These are phyloP conservation scores for Botrytis byssoidea DNA, from an alignment of 2,329 filamentous ascomycete genomes.

Conservation along the genomic window DNA sequence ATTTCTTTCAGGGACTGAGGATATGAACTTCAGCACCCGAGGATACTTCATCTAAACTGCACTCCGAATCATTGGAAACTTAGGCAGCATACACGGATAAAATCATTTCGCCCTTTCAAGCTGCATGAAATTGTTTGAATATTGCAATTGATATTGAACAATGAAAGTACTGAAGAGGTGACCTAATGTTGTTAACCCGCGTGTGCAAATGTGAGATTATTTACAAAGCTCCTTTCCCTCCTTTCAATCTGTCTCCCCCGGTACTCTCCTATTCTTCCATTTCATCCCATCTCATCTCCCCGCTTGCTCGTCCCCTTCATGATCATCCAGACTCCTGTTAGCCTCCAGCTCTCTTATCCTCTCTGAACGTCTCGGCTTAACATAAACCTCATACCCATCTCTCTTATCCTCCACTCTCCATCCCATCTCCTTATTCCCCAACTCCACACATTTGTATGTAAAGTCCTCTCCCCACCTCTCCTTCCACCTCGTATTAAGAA, in stretches of 20 bases:
- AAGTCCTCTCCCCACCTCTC: background rate
- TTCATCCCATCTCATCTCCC: background rate
- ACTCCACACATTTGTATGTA: background rate
- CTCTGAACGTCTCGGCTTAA: background rate
- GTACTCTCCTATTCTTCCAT: background rate
- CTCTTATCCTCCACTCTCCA: background rate
- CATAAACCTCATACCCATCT: background rate
- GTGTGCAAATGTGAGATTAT: background rate
- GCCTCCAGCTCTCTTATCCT: background rate
- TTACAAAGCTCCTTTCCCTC: background rate
- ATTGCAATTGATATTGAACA: background rate
- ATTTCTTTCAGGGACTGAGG: too few relatives aligned
- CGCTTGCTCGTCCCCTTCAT: background rate
- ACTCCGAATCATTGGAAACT: background rate
- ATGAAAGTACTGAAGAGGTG: background rate
- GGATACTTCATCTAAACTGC: background rate
- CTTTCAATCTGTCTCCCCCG: background rate
- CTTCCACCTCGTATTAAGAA: slow-evolving; percentile 5
- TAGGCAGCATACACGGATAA: background rate
- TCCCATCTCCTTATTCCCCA: slow-evolving; percentile 4
- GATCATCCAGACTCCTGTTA: background rate
- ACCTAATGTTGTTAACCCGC: background rate
- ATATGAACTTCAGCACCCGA: background rate
- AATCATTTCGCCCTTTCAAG: background rate
- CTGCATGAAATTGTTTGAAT: background rate